These are phyloP conservation scores for Balamuthia mandrillaris DNA, from an alignment of 208 protist species.

Conservation along the genomic window DNA sequence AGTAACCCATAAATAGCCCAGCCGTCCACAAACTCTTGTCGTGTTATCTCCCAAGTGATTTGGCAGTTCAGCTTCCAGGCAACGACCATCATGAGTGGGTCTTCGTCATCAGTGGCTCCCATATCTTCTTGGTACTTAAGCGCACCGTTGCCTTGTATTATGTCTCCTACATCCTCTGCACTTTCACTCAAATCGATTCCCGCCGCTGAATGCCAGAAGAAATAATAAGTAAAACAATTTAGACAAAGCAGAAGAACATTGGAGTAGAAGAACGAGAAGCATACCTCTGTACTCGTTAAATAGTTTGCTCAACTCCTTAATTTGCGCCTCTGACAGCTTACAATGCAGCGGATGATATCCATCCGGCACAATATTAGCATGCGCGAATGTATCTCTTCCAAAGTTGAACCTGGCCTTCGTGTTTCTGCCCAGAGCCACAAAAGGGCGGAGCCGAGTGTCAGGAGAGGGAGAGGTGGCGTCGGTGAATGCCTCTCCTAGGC, in stretches of 20 bases:
- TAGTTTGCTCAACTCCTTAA: neutral
- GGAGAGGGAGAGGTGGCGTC: no score
- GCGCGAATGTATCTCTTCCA: neutral
- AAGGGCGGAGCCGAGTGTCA: no score
- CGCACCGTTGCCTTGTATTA: neutral
- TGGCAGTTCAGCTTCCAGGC: constrained; percentile 2
- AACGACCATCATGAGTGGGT: neutral
- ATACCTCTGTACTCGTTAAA: constrained; percentile 29
- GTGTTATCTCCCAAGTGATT: neutral
- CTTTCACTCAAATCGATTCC: neutral
- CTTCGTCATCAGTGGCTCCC: neutral
- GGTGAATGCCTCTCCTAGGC: neutral
- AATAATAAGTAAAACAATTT: no score
- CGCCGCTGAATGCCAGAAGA: no score
- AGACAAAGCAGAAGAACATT: neutral
- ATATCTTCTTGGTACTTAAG: neutral
- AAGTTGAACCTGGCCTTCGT: neutral
- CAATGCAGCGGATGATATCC: constrained; percentile 12
- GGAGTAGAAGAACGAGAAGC: neutral
- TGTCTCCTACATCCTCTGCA: neutral
- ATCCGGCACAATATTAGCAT: neutral
- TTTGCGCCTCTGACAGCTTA: neutral
- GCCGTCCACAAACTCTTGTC: neutral
- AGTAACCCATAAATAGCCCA: neutral
- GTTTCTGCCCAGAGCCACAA: no score